A percentile compares a stretch with the other conserved stretches of the same genome.
Conservation (phyloP, 2,329 filamentous ascomycete species). For the Cladosporium sphaerospermum region DNA sequence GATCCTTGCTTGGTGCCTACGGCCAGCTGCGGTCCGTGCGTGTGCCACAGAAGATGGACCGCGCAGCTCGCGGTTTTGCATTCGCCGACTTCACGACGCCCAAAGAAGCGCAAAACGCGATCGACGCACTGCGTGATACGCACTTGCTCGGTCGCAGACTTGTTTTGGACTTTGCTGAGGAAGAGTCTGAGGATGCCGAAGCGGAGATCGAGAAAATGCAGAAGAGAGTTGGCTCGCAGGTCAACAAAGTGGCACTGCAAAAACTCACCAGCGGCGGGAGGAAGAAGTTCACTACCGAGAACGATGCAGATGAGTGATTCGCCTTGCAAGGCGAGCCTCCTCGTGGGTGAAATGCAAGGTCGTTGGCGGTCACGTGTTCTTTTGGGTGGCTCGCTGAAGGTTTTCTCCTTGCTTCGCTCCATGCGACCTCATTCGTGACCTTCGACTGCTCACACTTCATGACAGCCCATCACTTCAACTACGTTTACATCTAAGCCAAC, state of each 20-base stretch:
- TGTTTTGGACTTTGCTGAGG: slow-evolving; percentile 85
- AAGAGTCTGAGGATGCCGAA: slow-evolving; percentile 84
- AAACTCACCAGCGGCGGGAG: slow-evolving; percentile 76
- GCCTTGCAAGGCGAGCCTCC: neutral
- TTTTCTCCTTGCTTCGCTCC: slow-evolving; percentile 18
- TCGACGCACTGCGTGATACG: slow-evolving; percentile 85
- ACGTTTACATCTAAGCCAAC: too few species aligned
- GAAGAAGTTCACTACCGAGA: slow-evolving; percentile 64
- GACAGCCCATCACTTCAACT: neutral
- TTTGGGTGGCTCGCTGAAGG: neutral
- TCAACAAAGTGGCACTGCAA: slow-evolving; percentile 84
- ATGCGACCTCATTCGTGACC: slow-evolving; percentile 20
- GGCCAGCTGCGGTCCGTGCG: slow-evolving; percentile 88
- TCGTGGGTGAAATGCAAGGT: slow-evolving; percentile 2
- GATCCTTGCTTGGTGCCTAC: slow-evolving; percentile 78
- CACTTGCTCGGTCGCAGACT: slow-evolving; percentile 86
- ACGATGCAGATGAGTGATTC: slow-evolving; percentile 20
- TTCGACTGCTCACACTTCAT: slow-evolving; percentile 14
- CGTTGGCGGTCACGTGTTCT: neutral
- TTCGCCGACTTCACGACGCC: slow-evolving; percentile 94
- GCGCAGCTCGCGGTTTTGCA: slow-evolving; percentile 82
- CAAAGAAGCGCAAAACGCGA: slow-evolving; percentile 82
- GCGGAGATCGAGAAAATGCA: slow-evolving; percentile 96
- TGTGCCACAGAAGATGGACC: slow-evolving; percentile 91
- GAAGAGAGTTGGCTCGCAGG: slow-evolving; percentile 85